A percentile compares a stretch with the other conserved stretches of the same genome.
phyloP scores from a whole-genome alignment of 306 rosid species.

The Cyamopsis tetragonoloba region DNA sequence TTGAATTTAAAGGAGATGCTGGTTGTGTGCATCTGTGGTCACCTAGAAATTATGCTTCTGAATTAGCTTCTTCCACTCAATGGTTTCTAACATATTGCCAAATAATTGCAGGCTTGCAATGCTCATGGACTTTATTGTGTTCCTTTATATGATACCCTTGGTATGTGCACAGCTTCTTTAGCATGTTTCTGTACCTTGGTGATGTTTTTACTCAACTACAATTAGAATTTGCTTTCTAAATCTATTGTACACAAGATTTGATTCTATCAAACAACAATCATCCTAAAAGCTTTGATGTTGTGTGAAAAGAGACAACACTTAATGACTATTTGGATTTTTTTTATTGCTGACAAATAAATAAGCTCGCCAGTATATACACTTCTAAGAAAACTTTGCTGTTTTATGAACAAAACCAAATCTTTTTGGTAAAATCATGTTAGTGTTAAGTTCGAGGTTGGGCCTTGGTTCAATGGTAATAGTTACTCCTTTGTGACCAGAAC shows the following conservation, averaged over 20 bases:
- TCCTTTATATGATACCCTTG: conserved; percentile 90
- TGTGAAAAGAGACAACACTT: conserved; percentile 1
- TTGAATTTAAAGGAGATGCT: not conserved
- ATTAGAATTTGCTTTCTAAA: not conserved
- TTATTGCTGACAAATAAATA: not conserved
- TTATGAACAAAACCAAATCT: not conserved
- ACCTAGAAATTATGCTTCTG: conserved; percentile 8
- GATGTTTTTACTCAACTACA: conserved; percentile 8
- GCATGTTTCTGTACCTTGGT: not conserved
- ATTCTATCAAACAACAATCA: not conserved
- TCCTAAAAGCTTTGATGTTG: too few species aligned
- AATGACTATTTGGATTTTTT: not conserved
- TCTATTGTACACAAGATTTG: conserved; percentile 9
- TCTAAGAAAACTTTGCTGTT: not conserved
- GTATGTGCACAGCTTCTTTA: conserved; percentile 44
- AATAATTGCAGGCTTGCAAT: conserved; percentile 81
- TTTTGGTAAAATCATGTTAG: not conserved
- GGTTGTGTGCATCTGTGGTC: not conserved
- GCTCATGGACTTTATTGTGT: conserved; percentile 95
- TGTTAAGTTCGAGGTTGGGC: not conserved
- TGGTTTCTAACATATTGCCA: conserved; percentile 25
- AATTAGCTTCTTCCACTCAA: conserved; percentile 7
- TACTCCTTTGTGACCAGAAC: too few species aligned
- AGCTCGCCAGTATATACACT: not conserved
- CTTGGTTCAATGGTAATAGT: too few species aligned